A percentile compares a stretch with the other conserved stretches of the same genome.
These are phyloP conservation scores for Rhododendron mucronatum DNA, from an alignment of 148 eudicot genomes.

Conservation along the genomic window DNA sequence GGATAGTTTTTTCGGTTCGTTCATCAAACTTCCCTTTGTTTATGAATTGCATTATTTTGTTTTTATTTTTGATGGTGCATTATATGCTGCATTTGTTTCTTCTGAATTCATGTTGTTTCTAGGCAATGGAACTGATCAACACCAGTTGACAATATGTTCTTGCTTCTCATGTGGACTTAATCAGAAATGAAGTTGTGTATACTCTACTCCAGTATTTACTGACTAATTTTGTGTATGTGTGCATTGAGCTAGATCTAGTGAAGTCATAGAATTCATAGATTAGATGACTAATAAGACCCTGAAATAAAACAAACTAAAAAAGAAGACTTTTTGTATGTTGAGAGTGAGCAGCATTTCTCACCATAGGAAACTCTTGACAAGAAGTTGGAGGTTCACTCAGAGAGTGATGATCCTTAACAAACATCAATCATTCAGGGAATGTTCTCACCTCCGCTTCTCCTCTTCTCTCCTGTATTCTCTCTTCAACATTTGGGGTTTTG, in stretches of 20 bases:
- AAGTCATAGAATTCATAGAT: background rate
- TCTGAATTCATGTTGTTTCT: background rate
- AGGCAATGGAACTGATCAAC: background rate
- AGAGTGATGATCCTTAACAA: no score
- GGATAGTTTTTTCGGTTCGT: conserved; percentile 67
- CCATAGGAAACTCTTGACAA: no score
- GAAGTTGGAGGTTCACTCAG: background rate
- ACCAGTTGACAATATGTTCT: background rate
- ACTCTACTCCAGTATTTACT: background rate
- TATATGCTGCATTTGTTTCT: background rate
- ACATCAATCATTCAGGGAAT: no score
- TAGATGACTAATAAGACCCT: background rate
- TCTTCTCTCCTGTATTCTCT: background rate
- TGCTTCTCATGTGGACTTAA: background rate
- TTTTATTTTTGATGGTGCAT: no score
- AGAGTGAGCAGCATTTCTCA: no score
- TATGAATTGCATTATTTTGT: background rate
- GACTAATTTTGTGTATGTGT: background rate
- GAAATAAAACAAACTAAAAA: no score
- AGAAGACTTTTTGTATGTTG: background rate
- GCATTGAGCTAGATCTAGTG: background rate
- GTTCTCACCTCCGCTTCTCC: no score
- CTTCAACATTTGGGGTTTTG: background rate
- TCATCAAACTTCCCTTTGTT: background rate
- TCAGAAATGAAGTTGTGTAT: background rate